A percentile compares a stretch with the other conserved stretches of the same genome.
phyloP scores from a whole-genome alignment of 208 protist species.

The Crithidia thermophila region DNA sequence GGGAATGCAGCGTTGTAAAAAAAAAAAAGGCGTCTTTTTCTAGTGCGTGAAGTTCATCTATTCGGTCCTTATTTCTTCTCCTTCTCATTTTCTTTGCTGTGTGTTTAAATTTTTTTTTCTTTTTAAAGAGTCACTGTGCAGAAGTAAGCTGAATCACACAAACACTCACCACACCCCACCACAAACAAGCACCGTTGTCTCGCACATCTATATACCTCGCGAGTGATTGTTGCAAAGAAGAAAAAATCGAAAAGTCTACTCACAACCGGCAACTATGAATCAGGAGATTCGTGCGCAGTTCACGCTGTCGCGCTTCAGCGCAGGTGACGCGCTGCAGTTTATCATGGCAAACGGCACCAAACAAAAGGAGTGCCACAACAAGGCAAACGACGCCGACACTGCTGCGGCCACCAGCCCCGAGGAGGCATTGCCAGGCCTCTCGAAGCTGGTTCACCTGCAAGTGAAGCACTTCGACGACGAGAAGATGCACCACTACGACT shows the following conservation, averaged over 20 bases:
- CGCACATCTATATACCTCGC: too few relatives aligned
- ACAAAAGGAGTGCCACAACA: background rate
- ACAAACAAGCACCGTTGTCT: too few relatives aligned
- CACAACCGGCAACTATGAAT: constrained; percentile 9
- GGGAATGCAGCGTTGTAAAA: too few relatives aligned
- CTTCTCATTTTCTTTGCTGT: background rate
- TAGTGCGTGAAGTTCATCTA: too few relatives aligned
- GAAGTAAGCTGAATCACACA: too few relatives aligned
- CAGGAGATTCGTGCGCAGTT: constrained; percentile 10
- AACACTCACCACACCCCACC: too few relatives aligned
- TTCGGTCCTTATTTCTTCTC: background rate
- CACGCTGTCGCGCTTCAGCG: constrained; percentile 18
- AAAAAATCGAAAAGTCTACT: background rate
- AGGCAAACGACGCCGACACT: too few relatives aligned
- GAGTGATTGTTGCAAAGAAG: too few relatives aligned
- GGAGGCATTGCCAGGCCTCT: constrained; percentile 9
- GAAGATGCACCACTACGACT: background rate
- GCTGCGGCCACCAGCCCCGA: too few relatives aligned
- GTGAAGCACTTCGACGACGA: constrained; percentile 4
- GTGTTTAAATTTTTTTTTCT: background rate
- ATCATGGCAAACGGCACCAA: constrained; percentile 19
- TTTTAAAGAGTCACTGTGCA: background rate
- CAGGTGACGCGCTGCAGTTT: constrained; percentile 23
- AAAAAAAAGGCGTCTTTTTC: too few relatives aligned
- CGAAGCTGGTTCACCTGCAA: constrained; percentile 22